These are phyloP conservation scores for Heritiera fomes DNA, from an alignment of 345 rosid species.

Conservation along the genomic window DNA sequence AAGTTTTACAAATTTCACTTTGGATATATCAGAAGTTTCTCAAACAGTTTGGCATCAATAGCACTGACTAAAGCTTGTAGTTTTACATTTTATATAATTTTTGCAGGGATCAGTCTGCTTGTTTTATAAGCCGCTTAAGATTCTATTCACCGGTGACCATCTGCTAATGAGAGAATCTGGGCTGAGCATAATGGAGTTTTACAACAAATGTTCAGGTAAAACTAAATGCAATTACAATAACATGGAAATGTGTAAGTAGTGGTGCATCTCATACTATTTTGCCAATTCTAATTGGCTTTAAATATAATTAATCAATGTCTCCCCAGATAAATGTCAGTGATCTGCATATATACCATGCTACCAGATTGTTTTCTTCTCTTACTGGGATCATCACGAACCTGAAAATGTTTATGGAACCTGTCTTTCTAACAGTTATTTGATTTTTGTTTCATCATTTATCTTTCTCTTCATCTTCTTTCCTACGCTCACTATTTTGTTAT, in stretches of 20 bases:
- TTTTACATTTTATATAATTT: neutral
- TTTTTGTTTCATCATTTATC: neutral
- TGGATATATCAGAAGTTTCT: neutral
- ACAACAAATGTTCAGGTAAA: slow-evolving; percentile 38
- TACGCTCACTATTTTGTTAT: neutral
- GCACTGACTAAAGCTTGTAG: neutral
- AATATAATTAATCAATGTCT: neutral
- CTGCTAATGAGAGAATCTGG: slow-evolving; percentile 31
- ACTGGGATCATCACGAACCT: no score
- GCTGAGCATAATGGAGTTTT: slow-evolving; percentile 34
- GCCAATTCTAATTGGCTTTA: neutral
- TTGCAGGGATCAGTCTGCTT: slow-evolving; percentile 46
- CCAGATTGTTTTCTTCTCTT: neutral
- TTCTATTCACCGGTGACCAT: slow-evolving; percentile 47
- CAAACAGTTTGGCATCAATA: neutral
- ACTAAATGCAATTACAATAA: neutral
- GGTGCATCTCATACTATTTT: neutral
- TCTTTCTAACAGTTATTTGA: neutral
- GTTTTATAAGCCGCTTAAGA: slow-evolving; percentile 32
- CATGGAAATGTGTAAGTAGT: neutral
- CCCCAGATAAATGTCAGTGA: neutral
- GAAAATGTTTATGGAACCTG: no score
- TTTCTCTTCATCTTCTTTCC: neutral
- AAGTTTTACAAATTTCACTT: neutral
- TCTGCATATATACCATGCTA: neutral